These are phyloP conservation scores for Triangularia verruculosa DNA, from an alignment of 2,329 filamentous ascomycete genomes.

Conservation along the genomic window DNA sequence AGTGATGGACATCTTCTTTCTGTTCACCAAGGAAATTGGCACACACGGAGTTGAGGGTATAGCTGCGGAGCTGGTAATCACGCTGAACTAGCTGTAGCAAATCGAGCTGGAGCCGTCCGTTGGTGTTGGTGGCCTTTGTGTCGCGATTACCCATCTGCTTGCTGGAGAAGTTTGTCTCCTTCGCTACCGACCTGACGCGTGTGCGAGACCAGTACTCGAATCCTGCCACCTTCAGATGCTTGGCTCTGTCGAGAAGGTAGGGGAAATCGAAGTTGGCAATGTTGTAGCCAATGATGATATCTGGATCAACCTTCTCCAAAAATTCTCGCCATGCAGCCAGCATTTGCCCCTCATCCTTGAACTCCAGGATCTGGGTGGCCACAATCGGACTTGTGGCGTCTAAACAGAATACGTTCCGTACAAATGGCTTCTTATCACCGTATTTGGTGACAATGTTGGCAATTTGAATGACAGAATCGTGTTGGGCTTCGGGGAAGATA, in stretches of 20 bases:
- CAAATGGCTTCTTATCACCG: constrained; percentile 91
- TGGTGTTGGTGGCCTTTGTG: constrained; percentile 90
- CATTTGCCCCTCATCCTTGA: constrained; percentile 80
- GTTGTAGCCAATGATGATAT: constrained; percentile 98
- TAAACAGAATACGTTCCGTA: constrained; percentile 93
- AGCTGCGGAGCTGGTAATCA: constrained; percentile 92
- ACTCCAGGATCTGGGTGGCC: constrained; percentile 88
- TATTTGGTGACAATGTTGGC: constrained; percentile 93
- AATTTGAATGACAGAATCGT: constrained; percentile 96
- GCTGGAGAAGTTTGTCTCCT: constrained; percentile 84
- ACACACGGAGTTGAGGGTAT: constrained; percentile 94
- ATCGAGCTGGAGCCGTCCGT: constrained; percentile 89
- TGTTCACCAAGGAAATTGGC: constrained; percentile 95
- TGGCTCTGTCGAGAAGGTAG: constrained; percentile 86
- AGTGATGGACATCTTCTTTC: constrained; percentile 98
- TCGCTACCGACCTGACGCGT: constrained; percentile 66
- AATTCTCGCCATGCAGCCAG: constrained; percentile 91
- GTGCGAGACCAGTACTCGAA: constrained; percentile 87
- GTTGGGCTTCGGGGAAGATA: constrained; percentile 88
- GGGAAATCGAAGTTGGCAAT: constrained; percentile 98
- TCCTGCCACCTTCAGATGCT: constrained; percentile 70
- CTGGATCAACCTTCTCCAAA: constrained; percentile 83
- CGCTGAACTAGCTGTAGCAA: constrained; percentile 91
- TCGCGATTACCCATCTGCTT: constrained; percentile 98
- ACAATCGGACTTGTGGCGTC: constrained; percentile 91